Conservation (phyloP, 768 basidiomycete species). For the Erythrobasidium yunnanense region DNA sequence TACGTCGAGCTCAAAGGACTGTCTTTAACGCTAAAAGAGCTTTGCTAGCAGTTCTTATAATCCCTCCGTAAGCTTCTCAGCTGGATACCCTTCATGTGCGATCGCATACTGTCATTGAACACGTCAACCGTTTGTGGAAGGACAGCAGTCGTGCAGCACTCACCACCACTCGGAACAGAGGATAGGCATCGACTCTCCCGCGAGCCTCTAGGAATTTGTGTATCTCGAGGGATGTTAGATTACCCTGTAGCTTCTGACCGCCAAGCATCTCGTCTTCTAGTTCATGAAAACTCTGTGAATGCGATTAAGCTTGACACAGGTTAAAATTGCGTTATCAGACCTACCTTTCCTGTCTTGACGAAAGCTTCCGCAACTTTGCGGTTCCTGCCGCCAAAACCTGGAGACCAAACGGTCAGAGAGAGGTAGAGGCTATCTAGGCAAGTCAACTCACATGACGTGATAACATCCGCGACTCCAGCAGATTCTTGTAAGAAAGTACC, state of each 20-base stretch:
- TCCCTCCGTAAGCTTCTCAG: conserved; percentile 8
- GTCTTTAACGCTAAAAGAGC: no score
- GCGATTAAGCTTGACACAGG: no score
- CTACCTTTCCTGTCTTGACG: conserved; percentile 44
- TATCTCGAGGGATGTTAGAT: conserved; percentile 44
- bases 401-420: not conserved
- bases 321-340: no score
- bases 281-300: conserved; percentile 42
- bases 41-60: not conserved
- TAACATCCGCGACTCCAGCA: conserved; percentile 47
- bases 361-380: conserved; percentile 45
- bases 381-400: conserved; percentile 39
- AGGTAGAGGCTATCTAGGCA: not conserved
- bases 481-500: conserved; percentile 45
- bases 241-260: conserved; percentile 47
- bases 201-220: conserved; percentile 44
- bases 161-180: conserved; percentile 42
- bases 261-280: conserved; percentile 45
- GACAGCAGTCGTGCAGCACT: no score
- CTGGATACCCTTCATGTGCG: conserved; percentile 31
- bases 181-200: conserved; percentile 43
- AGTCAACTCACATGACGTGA: conserved; percentile 44
- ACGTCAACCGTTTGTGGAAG: no score
- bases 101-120: conserved; percentile 32
- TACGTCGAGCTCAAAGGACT: no score